These are phyloP conservation scores for Penicillium paneum DNA, from an alignment of 2,329 filamentous ascomycete species.

Conservation along the genomic window DNA sequence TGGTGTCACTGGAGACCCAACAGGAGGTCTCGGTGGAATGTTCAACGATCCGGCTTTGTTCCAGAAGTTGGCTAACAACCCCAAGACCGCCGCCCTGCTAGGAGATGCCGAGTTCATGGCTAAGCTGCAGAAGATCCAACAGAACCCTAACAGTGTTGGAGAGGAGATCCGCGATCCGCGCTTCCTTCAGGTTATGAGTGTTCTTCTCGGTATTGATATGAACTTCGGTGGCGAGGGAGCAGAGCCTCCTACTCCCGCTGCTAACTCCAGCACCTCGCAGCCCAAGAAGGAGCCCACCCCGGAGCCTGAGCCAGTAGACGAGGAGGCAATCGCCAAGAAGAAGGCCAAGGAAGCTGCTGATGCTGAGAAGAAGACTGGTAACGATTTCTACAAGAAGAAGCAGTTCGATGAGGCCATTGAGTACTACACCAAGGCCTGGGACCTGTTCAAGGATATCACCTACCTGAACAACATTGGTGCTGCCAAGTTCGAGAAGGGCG, in stretches of 20 bases:
- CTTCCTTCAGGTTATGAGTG: slow-evolving; percentile 90
- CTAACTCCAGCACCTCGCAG: slow-evolving; percentile 47
- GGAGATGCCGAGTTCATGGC: slow-evolving; percentile 83
- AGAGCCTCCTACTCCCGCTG: slow-evolving; percentile 68
- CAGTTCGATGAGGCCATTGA: slow-evolving; percentile 92
- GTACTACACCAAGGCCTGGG: slow-evolving; percentile 95
- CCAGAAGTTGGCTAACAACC: slow-evolving; percentile 87
- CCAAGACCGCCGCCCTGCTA: slow-evolving; percentile 81
- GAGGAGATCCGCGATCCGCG: slow-evolving; percentile 83
- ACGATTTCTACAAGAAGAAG: slow-evolving; percentile 96
- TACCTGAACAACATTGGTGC: slow-evolving; percentile 96
- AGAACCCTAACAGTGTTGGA: slow-evolving; percentile 75
- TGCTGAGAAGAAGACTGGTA: slow-evolving; percentile 89
- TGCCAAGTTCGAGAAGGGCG: slow-evolving; percentile 93
- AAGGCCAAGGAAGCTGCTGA: slow-evolving; percentile 92
- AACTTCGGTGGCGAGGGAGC: slow-evolving; percentile 57
- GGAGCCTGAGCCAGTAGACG: slow-evolving; percentile 70
- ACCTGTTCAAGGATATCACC: slow-evolving; percentile 89
- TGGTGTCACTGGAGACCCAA: slow-evolving; percentile 61
- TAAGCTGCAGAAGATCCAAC: slow-evolving; percentile 77
- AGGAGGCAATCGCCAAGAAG: slow-evolving; percentile 78
- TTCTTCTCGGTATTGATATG: slow-evolving; percentile 92
- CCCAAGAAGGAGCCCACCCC: slow-evolving; percentile 58
- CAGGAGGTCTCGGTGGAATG: slow-evolving; percentile 78
- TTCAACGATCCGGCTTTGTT: slow-evolving; percentile 91